Evolutionary conservation across 2,329 filamentous ascomycete genomes (phyloP), one percentile per base, ranked within the genome.

Genomic region (Arthrobotrys sinensis): DNA sequence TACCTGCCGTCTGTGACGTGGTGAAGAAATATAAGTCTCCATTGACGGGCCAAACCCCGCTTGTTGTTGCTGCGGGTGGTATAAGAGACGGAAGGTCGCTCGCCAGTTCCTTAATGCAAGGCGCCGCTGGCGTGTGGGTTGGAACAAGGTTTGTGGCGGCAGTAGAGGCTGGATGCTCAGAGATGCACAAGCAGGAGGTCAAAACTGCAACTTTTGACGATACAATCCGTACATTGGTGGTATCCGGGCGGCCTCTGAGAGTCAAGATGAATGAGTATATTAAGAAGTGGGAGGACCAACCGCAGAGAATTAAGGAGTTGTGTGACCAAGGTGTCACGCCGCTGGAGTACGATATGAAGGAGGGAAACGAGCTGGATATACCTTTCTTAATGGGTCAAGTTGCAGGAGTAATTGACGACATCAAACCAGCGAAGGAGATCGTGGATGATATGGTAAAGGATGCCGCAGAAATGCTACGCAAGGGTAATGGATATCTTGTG

Each of bases 351-450:
- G 95, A 98, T 83, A 86, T 97, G 82, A 93, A 97, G 62, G 88
- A 93, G 68, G 92, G 91, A 0, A 91, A 90, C 69, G 93, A 97
- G 46, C 86, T 97, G 11, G 95, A 97, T 82, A 86, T 92, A 70
- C 95, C 95, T 11, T 94, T 95, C 84, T 83, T 97, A 82, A 97
- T 97, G 95, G 95, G 95, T 0, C 93, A 97, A 86, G 94, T 97
- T 7, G 92, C 93, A 0, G 94, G 92, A 1, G 88, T 91, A 0
- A 92, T 97, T 72, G 84, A 86, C 38, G 90, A 91, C 80, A 89
- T 97, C 76, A 90, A 96, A 86, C 93, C 94, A 0, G 95, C 95
- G 0, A 88, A 86, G 55, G 88, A 91, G 80, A 97, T 98, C 85
- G 90, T 98, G n/a, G 88, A 90, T 78, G 93, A 96, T 81, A 97